phyloP scores from a whole-genome alignment of 176 grass and related monocot genomes.

The Carex kokanica region DNA sequence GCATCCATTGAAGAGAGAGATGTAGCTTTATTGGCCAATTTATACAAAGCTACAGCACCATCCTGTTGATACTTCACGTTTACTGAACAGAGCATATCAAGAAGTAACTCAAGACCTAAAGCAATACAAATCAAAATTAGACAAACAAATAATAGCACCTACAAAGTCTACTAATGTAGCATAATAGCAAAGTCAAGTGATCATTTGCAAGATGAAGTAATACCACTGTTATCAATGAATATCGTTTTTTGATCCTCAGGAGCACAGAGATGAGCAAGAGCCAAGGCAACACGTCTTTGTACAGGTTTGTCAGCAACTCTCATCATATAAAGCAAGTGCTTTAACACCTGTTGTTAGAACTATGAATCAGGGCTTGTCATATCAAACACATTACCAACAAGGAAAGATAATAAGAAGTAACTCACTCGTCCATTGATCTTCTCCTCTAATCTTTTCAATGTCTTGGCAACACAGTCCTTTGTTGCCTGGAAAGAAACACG shows the following conservation, averaged over 20 bases:
- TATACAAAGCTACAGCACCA: slow-evolving; percentile 85
- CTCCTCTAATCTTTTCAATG: slow-evolving; percentile 93
- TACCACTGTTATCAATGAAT: slow-evolving; percentile 97
- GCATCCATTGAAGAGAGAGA: slow-evolving; percentile 89
- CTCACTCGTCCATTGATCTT: slow-evolving; percentile 97
- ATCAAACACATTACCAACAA: slow-evolving; percentile 17
- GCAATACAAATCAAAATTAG: slow-evolving; percentile 33
- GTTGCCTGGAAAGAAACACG: slow-evolving; percentile 56
- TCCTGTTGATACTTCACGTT: slow-evolving; percentile 86
- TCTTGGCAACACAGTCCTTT: slow-evolving; percentile 99
- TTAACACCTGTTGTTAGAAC: slow-evolving; percentile 63
- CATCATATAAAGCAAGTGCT: slow-evolving; percentile 95
- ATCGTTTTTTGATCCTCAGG: slow-evolving; percentile 88
- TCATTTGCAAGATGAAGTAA: slow-evolving; percentile 22
- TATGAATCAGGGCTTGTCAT: slow-evolving; percentile 16
- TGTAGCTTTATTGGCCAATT: slow-evolving; percentile 91
- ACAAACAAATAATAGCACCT: neutral
- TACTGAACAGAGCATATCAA: slow-evolving; percentile 79
- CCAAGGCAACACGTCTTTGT: slow-evolving; percentile 88
- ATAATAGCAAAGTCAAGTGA: slow-evolving; percentile 16
- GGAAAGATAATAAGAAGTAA: slow-evolving; percentile 18
- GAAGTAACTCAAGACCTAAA: slow-evolving; percentile 83
- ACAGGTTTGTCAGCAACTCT: slow-evolving; percentile 79
- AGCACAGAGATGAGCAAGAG: slow-evolving; percentile 91
- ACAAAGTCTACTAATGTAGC: neutral